These are phyloP conservation scores for Tuber aestivum DNA, from an alignment of 495 filamentous ascomycete species.

Conservation along the genomic window DNA sequence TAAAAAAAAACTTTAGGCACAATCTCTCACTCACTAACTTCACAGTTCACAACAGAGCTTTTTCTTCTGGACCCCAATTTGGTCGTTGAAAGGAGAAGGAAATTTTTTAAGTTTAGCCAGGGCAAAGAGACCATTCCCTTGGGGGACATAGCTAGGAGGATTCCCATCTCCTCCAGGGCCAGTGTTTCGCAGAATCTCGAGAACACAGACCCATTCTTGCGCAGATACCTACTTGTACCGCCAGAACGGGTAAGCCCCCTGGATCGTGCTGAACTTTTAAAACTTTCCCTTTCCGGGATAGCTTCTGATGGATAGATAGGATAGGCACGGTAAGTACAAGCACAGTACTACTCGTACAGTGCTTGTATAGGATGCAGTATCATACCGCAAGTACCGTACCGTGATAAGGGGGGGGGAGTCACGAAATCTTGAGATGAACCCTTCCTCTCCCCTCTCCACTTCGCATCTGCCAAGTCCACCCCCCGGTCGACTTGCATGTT, in stretches of 20 bases:
- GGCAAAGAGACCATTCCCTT: background rate
- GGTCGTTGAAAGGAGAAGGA: background rate
- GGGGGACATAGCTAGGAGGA: background rate
- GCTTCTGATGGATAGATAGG: background rate
- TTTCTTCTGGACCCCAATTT: background rate
- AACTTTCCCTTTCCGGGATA: background rate
- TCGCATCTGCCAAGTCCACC: background rate
- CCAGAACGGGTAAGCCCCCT: background rate
- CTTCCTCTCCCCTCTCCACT: too few species aligned
- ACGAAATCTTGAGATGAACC: background rate
- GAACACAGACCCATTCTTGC: slow-evolving; percentile 4
- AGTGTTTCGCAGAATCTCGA: background rate
- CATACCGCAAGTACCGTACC: too few species aligned
- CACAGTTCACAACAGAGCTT: background rate
- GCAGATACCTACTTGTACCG: too few species aligned
- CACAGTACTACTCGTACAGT: too few species aligned
- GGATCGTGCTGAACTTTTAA: background rate
- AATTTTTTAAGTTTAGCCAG: background rate
- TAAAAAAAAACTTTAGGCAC: background rate
- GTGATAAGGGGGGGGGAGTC: background rate
- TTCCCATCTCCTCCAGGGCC: background rate
- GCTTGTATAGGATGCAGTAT: too few species aligned
- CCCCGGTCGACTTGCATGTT: background rate
- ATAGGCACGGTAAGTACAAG: too few species aligned
- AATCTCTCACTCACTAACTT: background rate